Percentiles rank a stretch among this genome's conserved stretches.
Conservation (phyloP, 2,329 filamentous ascomycete genomes). For the Apiospora rasikravindrae region DNA sequence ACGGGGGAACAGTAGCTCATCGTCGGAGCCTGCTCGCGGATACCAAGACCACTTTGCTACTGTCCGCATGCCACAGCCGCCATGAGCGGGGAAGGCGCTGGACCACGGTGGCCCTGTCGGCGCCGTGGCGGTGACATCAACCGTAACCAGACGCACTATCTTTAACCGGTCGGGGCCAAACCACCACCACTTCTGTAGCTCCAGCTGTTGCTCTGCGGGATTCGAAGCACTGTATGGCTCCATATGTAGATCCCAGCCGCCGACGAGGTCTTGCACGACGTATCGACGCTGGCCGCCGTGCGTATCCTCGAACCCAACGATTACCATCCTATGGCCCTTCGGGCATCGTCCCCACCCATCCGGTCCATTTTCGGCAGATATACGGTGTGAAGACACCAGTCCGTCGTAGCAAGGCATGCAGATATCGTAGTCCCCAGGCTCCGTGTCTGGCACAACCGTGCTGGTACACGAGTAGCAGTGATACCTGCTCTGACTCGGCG, state of each 20-base stretch:
- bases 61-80: slow-evolving; percentile 69
- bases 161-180: slow-evolving; percentile 42
- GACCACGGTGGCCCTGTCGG: slow-evolving; percentile 39
- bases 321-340: slow-evolving; percentile 81
- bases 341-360: slow-evolving; percentile 85
- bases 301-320: slow-evolving; percentile 76
- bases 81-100: slow-evolving; percentile 71
- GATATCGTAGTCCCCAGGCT: slow-evolving; percentile 82
- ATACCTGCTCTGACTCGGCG: slow-evolving; percentile 70
- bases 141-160: slow-evolving; percentile 54
- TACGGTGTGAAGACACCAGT: slow-evolving; percentile 65
- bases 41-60: slow-evolving; percentile 80
- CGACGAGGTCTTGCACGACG: slow-evolving; percentile 75
- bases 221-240: slow-evolving; percentile 51
- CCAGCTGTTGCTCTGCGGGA: slow-evolving; percentile 35
- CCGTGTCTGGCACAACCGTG: slow-evolving; percentile 49
- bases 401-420: slow-evolving; percentile 79
- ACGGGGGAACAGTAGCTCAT: slow-evolving; percentile 85
- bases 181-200: slow-evolving; percentile 60
- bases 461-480: slow-evolving; percentile 80
- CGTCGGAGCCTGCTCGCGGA: slow-evolving; percentile 65
- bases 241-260: slow-evolving; percentile 72
- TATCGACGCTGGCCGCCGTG: slow-evolving; percentile 70
- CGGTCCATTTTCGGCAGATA: slow-evolving; percentile 77
- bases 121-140: slow-evolving; percentile 54